A percentile compares a stretch with the other conserved stretches of the same genome.
Conservation (phyloP, 2,329 filamentous ascomycete genomes). For the Sphaceloma murrayae region DNA sequence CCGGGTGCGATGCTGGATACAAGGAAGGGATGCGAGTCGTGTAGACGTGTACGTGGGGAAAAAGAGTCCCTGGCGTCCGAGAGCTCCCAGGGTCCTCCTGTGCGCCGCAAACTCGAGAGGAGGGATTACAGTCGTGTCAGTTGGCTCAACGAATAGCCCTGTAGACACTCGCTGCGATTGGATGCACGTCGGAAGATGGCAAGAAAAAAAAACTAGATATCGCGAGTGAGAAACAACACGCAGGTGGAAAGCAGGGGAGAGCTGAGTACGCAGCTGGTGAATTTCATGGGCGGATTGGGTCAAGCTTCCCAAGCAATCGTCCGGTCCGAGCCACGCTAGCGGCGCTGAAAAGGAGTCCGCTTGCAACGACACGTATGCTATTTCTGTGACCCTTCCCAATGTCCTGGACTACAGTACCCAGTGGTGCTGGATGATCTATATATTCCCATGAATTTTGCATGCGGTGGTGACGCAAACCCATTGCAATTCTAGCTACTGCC, state of each 20-base stretch:
- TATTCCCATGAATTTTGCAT: too few species aligned
- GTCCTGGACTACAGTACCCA: background rate
- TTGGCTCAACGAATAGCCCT: too few species aligned
- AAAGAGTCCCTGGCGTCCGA: constrained; percentile 14
- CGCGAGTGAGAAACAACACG: background rate
- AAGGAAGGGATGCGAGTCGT: constrained; percentile 1
- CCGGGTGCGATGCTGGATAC: too few species aligned
- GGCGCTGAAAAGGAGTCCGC: background rate
- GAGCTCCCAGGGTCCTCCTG: constrained; percentile 5
- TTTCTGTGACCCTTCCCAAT: background rate
- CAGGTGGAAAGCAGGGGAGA: background rate
- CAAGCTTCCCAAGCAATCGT: constrained; percentile 9
- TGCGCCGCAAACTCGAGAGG: background rate
- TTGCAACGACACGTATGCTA: constrained; percentile 8
- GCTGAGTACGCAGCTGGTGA: constrained; percentile 5
- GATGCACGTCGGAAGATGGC: background rate
- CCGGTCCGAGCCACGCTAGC: constrained; percentile 7
- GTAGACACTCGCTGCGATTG: too few species aligned
- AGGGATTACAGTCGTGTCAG: constrained; percentile 9
- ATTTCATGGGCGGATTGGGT: constrained; percentile 8
- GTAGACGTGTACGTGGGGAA: constrained; percentile 11
- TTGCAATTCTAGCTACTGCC: constrained; percentile 4
- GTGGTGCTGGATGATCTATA: background rate
- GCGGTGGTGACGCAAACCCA: too few species aligned
- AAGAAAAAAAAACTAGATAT: background rate